These are phyloP conservation scores for Mycosphaerella sp. DNA, from an alignment of 2,329 filamentous ascomycete genomes.

Conservation along the genomic window DNA sequence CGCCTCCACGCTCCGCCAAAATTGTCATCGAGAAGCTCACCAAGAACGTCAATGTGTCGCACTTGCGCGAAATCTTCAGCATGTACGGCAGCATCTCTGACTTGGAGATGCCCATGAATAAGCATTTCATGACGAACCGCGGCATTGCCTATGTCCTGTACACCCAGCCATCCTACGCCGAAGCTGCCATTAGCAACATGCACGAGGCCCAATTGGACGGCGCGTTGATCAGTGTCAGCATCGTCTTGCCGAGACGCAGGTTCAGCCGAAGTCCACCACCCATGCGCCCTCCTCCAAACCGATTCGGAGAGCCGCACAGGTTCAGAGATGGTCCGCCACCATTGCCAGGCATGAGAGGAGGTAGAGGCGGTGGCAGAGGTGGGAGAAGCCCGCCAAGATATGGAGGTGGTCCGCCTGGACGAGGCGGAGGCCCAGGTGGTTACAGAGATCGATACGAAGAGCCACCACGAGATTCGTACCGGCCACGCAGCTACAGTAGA, in stretches of 20 bases:
- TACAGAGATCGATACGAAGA: constrained; percentile 30
- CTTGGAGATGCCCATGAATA: constrained; percentile 83
- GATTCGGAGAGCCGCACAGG: constrained; percentile 38
- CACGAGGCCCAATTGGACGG: constrained; percentile 89
- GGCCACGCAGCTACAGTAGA: constrained; percentile 23
- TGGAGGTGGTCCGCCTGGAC: constrained; percentile 16
- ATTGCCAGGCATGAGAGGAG: constrained; percentile 22
- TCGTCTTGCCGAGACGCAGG: constrained; percentile 75
- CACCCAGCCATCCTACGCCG: constrained; percentile 67
- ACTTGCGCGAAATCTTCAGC: constrained; percentile 87
- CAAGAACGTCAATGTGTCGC: constrained; percentile 84
- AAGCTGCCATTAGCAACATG: constrained; percentile 82
- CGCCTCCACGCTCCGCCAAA: constrained; percentile 43
- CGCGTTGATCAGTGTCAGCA: constrained; percentile 73
- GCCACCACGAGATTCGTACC: constrained; percentile 21
- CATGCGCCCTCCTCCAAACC: constrained; percentile 54
- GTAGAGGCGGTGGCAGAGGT: constrained; percentile 21
- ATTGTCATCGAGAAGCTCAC: constrained; percentile 95
- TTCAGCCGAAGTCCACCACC: constrained; percentile 74
- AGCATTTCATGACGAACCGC: constrained; percentile 77
- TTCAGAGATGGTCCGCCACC: constrained; percentile 30
- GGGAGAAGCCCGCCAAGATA: constrained; percentile 26
- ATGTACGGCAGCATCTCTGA: constrained; percentile 79
- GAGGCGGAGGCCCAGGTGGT: constrained; percentile 23
- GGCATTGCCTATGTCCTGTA: constrained; percentile 92